phyloP scores from a whole-genome alignment of 441 rosid species.

The Croton setiger region DNA sequence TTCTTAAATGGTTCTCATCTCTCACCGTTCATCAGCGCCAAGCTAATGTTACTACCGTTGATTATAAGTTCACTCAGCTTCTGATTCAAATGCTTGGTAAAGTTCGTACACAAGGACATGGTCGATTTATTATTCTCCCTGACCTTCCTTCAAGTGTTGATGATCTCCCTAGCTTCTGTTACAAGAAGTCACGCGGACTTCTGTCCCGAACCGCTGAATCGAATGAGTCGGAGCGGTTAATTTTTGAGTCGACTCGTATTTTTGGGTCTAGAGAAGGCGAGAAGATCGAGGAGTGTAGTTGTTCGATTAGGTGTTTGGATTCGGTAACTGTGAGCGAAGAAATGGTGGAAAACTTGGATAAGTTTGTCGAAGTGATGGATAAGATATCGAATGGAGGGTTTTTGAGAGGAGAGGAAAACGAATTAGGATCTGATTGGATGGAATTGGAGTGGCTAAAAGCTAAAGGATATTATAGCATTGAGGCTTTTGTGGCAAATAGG shows the following conservation, averaged over 20 bases:
- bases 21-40: slow-evolving; percentile 77
- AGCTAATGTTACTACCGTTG: slow-evolving; percentile 66
- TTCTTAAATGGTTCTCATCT: slow-evolving; percentile 86
- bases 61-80: slow-evolving; percentile 54
- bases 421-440: slow-evolving; percentile 76
- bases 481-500: slow-evolving; percentile 81
- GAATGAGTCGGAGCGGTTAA: slow-evolving; percentile 39
- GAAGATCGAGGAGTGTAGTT: slow-evolving; percentile 44
- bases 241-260: slow-evolving; percentile 60
- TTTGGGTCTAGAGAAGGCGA: slow-evolving; percentile 74
- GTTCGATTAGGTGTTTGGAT: slow-evolving; percentile 58
- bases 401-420: slow-evolving; percentile 73
- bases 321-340: slow-evolving; percentile 59
- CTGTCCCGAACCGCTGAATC: slow-evolving; percentile 66
- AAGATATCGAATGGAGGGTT: slow-evolving; percentile 62
- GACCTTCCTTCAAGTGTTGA: slow-evolving; percentile 54
- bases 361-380: slow-evolving; percentile 76
- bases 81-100: slow-evolving; percentile 74
- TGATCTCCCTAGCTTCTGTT: slow-evolving; percentile 79
- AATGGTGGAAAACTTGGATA: slow-evolving; percentile 54
- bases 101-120: slow-evolving; percentile 54
- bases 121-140: slow-evolving; percentile 80
- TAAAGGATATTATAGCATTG: slow-evolving; percentile 84
- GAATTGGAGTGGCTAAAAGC: slow-evolving; percentile 88
- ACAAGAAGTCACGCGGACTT: slow-evolving; percentile 71